phyloP scores from a whole-genome alignment of 495 filamentous ascomycete species.

The Hamigera avellanea region DNA sequence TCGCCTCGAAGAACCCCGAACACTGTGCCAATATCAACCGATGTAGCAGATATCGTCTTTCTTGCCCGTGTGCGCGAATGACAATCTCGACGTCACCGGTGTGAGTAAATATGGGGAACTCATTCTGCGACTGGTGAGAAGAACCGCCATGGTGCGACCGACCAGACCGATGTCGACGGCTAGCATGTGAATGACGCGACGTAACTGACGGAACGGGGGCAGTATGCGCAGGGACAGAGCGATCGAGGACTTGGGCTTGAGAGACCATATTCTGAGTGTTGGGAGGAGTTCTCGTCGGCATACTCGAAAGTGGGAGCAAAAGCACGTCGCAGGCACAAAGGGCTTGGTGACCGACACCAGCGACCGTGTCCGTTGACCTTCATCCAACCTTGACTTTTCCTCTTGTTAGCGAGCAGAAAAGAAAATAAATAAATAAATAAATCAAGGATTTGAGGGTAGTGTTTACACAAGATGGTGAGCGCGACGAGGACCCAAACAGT shows the following conservation, averaged over 20 bases:
- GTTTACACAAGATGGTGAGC: no score
- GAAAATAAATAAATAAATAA: no score
- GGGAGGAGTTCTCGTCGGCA: background rate
- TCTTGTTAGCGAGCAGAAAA: no score
- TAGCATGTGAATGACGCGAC: constrained; percentile 43
- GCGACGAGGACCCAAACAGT: no score
- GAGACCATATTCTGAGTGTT: constrained; percentile 49
- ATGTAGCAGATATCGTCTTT: constrained; percentile 77
- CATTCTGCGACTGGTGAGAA: constrained; percentile 64
- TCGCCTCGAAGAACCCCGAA: constrained; percentile 87
- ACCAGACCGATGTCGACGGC: constrained; percentile 56
- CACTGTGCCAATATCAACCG: constrained; percentile 74
- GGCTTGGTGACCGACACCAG: constrained; percentile 3
- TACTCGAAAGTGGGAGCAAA: background rate
- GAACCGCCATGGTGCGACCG: constrained; percentile 72
- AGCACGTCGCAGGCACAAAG: background rate
- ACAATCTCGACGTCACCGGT: constrained; percentile 87
- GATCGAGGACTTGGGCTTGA: constrained; percentile 53
- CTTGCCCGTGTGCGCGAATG: constrained; percentile 56
- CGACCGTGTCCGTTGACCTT: constrained; percentile 4
- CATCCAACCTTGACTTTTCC: constrained; percentile 6
- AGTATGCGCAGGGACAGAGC: constrained; percentile 34
- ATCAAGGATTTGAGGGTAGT: no score
- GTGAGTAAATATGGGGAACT: constrained; percentile 83
- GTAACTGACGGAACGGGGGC: constrained; percentile 47